Evolutionary conservation across 2,329 filamentous ascomycete species (phyloP), one percentile per base, ranked within the genome.

Genomic region (Pseudogymnoascus sp.): DNA sequence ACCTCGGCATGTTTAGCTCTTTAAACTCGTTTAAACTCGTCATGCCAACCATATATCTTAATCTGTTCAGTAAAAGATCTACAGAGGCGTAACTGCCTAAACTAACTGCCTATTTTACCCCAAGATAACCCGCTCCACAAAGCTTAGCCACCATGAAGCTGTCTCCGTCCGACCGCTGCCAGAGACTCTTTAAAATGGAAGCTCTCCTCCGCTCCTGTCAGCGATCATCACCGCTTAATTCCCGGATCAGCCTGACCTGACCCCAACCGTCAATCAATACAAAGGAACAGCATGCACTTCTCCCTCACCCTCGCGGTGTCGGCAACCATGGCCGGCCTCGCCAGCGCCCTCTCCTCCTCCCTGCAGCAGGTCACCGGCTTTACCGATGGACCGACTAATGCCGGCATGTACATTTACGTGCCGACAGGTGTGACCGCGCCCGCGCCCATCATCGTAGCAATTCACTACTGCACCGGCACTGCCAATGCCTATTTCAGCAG

Each of bases 321-420:
- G 44, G 44, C 44, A 8, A 55, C 81, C n/a, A 27, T 55, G 29
- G 27, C 44, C 27, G 17, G 44, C 44, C 44, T 55, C 27, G 44
- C 29, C 44, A 55, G 44, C 29, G 44, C 44, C n/a, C 27, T 55
- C 44, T 55, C 44, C n/a, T 55, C 44, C 5, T 15, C 61, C 29
- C 62, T 69, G 3, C 58, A 66, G 38, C 61, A 66, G 4, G 65
- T 70, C 44, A 63, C 64, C 5, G 63, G 25, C 13, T 71, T 71
- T 55, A 67, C 59, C 1, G 58, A 61, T 55, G 66, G 66, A 1
- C 68, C 69, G 0, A 69, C 68, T 2, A 62, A 59, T 2, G 68
- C 66, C 1, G 58, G 58, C 3, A 70, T 71, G 68, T 69, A 70
- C 51, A 63, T 70, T 25, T 71, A 71, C 31, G 48, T 70, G 8